These are phyloP conservation scores for Trichoderma oligosporum DNA, from an alignment of 2,329 filamentous ascomycete genomes.

Conservation along the genomic window DNA sequence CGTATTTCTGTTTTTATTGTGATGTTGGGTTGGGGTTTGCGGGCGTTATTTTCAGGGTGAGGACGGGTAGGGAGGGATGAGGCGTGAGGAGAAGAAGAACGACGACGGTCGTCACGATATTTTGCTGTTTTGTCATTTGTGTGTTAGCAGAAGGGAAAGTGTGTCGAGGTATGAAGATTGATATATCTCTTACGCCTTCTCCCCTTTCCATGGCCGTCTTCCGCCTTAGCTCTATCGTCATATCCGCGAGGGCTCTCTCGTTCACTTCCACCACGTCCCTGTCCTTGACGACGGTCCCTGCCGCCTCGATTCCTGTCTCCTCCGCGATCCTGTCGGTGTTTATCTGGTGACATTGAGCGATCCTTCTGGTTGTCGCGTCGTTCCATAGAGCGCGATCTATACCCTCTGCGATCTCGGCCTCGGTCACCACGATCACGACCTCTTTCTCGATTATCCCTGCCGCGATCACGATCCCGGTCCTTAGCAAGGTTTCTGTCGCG, in stretches of 20 bases:
- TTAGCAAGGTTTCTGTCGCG: conserved; percentile 32
- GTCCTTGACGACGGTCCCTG: conserved; percentile 29
- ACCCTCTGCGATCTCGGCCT: conserved; percentile 24
- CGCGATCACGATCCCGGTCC: conserved; percentile 27
- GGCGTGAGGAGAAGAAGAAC: conserved; percentile 34
- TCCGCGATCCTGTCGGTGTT: conserved; percentile 39
- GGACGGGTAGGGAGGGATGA: conserved; percentile 35
- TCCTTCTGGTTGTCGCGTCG: conserved; percentile 32
- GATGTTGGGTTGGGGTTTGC: conserved; percentile 27
- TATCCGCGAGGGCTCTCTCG: conserved; percentile 35
- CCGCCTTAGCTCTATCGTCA: conserved; percentile 26
- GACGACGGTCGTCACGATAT: conserved; percentile 26
- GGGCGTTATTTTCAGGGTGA: conserved; percentile 26
- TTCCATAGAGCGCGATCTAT: conserved; percentile 31
- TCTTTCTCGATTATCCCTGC: conserved; percentile 28
- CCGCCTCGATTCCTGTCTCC: conserved; percentile 33
- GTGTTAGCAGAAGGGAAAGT: not conserved
- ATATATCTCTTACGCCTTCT: conserved; percentile 24
- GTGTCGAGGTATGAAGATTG: too few relatives aligned
- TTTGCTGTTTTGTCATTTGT: not conserved
- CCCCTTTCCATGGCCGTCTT: conserved; percentile 27
- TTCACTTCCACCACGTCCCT: conserved; percentile 22
- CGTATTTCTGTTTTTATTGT: conserved; percentile 30
- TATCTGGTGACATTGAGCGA: conserved; percentile 36
- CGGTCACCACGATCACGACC: conserved; percentile 23